Evolutionary conservation across 208 protist genomes (phyloP), one percentile per base, ranked within the genome.

Genomic region (Sergeia podlipaevii): DNA sequence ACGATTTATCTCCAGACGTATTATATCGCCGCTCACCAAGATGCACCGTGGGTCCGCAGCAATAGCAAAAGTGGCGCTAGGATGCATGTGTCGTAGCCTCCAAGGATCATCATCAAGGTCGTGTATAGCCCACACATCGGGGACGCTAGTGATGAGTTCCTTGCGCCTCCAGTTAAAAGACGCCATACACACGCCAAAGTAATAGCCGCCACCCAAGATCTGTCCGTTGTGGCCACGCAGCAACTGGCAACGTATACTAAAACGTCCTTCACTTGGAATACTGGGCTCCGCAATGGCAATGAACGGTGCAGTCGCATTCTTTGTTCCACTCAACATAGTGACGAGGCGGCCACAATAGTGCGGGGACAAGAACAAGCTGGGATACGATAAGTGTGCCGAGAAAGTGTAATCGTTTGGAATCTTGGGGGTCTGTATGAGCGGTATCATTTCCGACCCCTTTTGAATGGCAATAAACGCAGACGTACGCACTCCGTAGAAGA

Each of bases 171-270:
- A 91, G 41, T 72, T 77, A 52, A 93, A 82, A 1, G 66, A 59
- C 1, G 56, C 39, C 3, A 70, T 70, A 54, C 89, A 96, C 0
- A 96, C 57, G 48, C 89, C 89, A 50, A 96, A 78, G 64, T 93
- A 96, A 66, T 93, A 96, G 33, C 85, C 89, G 4, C 89, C 89
- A 13, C 89, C 89, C n/a, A 96, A 77, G 51, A 93, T 96, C 41
- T 93, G 85, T 18, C 85, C 81, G 43, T 74, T 77, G 43, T 89
- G 76, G 17, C 85, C 85, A 38, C 89, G 89, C 13, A 91, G 70
- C 20, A 96, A 51, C 63, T 91, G 82, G 45, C 83, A 96, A 17
- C 89, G 80, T 15, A 96, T 61, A 55, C 67, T 91, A 18, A 89
- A 68, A 34, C 55, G 60, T 8, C 80, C 85, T 2, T 48, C 21